Evolutionary conservation across 1,139 yeast species (phyloP).

Genomic region (Williopsis jadinii): DNA sequence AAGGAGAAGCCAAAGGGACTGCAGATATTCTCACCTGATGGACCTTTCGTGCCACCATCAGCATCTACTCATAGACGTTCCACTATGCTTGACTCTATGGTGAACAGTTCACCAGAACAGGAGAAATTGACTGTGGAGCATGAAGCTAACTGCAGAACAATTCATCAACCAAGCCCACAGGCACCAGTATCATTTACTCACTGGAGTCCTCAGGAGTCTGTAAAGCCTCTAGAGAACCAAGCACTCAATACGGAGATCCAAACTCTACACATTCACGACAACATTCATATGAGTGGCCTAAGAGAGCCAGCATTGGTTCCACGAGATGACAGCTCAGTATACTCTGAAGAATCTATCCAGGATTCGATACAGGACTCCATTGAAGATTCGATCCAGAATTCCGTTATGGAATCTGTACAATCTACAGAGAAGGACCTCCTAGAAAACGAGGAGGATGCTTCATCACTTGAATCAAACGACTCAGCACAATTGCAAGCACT

Average conservation of each 20-base stretch:
- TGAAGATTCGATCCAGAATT: background rate
- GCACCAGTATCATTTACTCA: background rate
- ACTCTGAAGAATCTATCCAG: too few species aligned
- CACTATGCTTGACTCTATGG: too few species aligned
- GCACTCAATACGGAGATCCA: background rate
- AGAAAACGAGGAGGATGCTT: slow-evolving; percentile 3
- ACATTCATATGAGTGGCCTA: too few species aligned
- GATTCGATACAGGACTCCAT: slow-evolving; percentile 6
- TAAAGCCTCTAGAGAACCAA: background rate
- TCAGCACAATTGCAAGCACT: slow-evolving; percentile 12
- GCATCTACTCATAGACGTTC: too few species aligned
- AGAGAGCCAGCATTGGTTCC: too few species aligned
- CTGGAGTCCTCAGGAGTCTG: background rate
- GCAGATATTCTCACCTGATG: too few species aligned
- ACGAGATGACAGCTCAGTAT: too few species aligned
- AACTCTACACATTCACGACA: too few species aligned
- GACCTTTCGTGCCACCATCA: too few species aligned
- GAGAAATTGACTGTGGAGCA: background rate
- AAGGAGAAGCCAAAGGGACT: too few species aligned
- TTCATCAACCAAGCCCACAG: background rate
- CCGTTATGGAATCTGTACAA: too few species aligned
- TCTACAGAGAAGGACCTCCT: background rate
- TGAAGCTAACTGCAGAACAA: background rate
- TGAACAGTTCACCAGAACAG: background rate
- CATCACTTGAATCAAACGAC: slow-evolving; percentile 4